Base-by-base conservation (phyloP, 2,329 filamentous ascomycete genomes). In the Colletotrichum sublineola region DNA sequence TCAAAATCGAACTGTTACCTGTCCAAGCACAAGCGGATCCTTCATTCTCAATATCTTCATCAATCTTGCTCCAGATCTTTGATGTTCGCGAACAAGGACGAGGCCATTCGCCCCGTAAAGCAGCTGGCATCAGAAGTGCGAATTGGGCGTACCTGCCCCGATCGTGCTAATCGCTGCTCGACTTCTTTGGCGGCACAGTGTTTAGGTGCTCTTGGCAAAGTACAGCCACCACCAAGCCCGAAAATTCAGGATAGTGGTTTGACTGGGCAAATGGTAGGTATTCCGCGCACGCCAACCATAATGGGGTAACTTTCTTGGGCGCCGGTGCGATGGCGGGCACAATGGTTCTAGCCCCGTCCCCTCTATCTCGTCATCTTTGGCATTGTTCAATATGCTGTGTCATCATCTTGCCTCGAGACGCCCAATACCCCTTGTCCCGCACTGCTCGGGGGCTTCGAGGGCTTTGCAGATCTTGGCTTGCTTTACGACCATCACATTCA, bases 391-490 rank as follows among this genome's bases (percentile, higher is more conserved):
- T n/a, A 58, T 9, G 15, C 20, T 20, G 38, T 24, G 24, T n/a
- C 56, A 8, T 52, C 46, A 29, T 7, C 20, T 63, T 36, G 29
- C 18, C 42, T 29, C 14, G 15, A 29, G 15, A 63, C 48, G 33
- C 44, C 48, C 24, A 5, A 31, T 20, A 52, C 14, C 60, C 44
- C 60, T 36, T 63, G 60, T 42, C 60, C 33, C 7, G 24, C 33
- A 52, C 33, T 38, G 33, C 29, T 52, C 48, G 18, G 60, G 60
- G 61, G 48, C n/a, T 52, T 40, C 31, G 11, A 52, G 52, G 61
- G 46, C 44, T 52, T 33, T 64, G 62, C 36, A 64, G 62, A 44
- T 42, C 33, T 48, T 36, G 24, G 38, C 36, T 33, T 63, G 46
- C 31, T 31, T 48, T 20, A 36, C 29, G 42, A n/a, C 31, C 44